A percentile compares a stretch with the other conserved stretches of the same genome.
phyloP scores from a whole-genome alignment of 2,329 filamentous ascomycete species.

The Ceratocystis huliohia region DNA sequence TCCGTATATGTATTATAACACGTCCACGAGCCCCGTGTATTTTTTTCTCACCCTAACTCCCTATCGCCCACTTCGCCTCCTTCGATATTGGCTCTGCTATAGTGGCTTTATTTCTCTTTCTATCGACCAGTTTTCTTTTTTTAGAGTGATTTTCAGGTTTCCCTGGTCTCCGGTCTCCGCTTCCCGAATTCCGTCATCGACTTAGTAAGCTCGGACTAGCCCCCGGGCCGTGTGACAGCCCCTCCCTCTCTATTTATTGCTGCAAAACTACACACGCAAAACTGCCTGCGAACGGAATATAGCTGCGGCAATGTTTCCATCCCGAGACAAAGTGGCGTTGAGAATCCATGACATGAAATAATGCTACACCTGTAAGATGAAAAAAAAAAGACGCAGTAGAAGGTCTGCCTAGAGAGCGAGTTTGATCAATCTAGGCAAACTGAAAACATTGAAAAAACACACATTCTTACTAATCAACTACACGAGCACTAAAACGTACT shows the following conservation, averaged over 20 bases:
- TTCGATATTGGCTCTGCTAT: not conserved
- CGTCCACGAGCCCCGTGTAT: not conserved
- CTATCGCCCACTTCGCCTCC: not conserved
- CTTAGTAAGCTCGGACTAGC: not conserved
- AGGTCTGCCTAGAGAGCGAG: too few relatives aligned
- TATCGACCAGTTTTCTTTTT: not conserved
- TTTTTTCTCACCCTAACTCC: not conserved
- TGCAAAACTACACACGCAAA: not conserved
- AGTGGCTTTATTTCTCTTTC: not conserved
- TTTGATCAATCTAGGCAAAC: too few relatives aligned
- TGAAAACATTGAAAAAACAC: too few relatives aligned
- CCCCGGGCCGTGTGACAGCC: not conserved
- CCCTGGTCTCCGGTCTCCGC: not conserved
- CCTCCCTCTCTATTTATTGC: not conserved
- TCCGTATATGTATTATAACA: too few relatives aligned
- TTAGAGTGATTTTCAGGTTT: not conserved
- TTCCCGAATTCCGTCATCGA: not conserved
- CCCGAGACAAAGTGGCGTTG: too few relatives aligned
- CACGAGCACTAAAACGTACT: too few relatives aligned
- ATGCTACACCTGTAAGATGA: too few relatives aligned
- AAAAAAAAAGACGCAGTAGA: too few relatives aligned
- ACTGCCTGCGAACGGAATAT: too few relatives aligned
- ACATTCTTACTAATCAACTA: too few relatives aligned
- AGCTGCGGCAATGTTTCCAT: too few relatives aligned
- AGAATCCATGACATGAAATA: too few relatives aligned